These are phyloP conservation scores for Juglanconis oblonga DNA, from an alignment of 2,329 filamentous ascomycete species.

Conservation along the genomic window DNA sequence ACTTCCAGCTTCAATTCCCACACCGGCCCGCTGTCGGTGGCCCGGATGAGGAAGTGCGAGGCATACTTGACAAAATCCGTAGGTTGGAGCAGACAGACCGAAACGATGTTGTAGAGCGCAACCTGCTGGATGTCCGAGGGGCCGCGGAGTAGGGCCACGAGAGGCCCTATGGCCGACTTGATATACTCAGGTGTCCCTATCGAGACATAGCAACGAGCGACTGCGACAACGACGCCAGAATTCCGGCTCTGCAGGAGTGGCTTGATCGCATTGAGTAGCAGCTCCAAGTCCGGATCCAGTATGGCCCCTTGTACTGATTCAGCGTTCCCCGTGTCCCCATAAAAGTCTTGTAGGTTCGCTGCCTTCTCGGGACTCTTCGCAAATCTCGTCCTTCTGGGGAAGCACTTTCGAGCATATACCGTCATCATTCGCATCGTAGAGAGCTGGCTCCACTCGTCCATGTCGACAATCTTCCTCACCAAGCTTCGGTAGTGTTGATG, in stretches of 20 bases:
- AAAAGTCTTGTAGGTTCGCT: slow-evolving; percentile 68
- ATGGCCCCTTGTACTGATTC: slow-evolving; percentile 52
- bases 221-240: slow-evolving; percentile 85
- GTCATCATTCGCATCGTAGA: slow-evolving; percentile 79
- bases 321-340: slow-evolving; percentile 63
- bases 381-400: slow-evolving; percentile 66
- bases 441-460: slow-evolving; percentile 98
- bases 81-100: slow-evolving; percentile 77
- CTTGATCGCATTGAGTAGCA: slow-evolving; percentile 76
- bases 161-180: slow-evolving; percentile 71
- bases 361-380: slow-evolving; percentile 42
- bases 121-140: slow-evolving; percentile 86
- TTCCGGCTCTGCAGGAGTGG: slow-evolving; percentile 91
- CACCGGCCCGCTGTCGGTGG: slow-evolving; percentile 74
- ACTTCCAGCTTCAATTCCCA: slow-evolving; percentile 93
- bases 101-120: slow-evolving; percentile 90
- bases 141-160: slow-evolving; percentile 81
- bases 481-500: slow-evolving; percentile 85
- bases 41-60: slow-evolving; percentile 83
- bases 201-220: slow-evolving; percentile 80
- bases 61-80: slow-evolving; percentile 82
- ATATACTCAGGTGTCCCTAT: slow-evolving; percentile 79
- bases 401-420: slow-evolving; percentile 81
- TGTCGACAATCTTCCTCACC: slow-evolving; percentile 89
- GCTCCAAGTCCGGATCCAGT: slow-evolving; percentile 76